Evolutionary conservation across 1,284 basidiomycete species (phyloP), one percentile per base, ranked within the genome.

Genomic region (Leccinum solheimii): DNA sequence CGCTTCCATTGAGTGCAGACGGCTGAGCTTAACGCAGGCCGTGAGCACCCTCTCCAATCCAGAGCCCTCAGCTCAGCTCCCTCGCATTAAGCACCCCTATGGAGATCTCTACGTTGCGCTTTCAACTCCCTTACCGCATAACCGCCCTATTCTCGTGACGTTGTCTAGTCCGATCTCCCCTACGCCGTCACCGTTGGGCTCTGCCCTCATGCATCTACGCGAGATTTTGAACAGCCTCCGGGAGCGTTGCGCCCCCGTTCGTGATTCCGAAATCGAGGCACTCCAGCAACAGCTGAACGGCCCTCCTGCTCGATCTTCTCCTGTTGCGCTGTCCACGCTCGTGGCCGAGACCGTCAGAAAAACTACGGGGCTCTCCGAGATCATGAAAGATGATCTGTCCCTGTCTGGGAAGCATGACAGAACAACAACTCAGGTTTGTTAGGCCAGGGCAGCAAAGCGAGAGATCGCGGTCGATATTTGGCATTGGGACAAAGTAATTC

Each of bases 301-400:
- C 21, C 67, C 72, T 61, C 67, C 72, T 9, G 50, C 64, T 26
- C 58, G 60, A 49, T 64, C 70, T 21, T 56, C 64, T 19, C 56
- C 57, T 26, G 56, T 61, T 19, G 66, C 72, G 23, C 71, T 81
- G 7, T 80, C 82, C 14, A 67, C 69, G 50, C 69, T 82, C 1
- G 73, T 87, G 14, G 68, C 83, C 0, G 77, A 81, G 30, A 79
- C 78, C 3, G 69, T 82, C 11, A 81, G 76, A 58, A 75, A 77
- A 0, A 78, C 85, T 23, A 66, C 90, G 8, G 70, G 76, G 14
- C 74, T 91, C 13, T 75, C 82, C 0, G 82, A 85, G 23, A 70
- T 75, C 6, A 88, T 92, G 86, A 85, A 83, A 67, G 76, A 80
- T 34, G 90, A 91, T 67, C 75, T 91, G 26, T 83, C 83, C 6